phyloP scores from a whole-genome alignment of 192 early-diverging fungal species.

The Radiomyces spectabilis region DNA sequence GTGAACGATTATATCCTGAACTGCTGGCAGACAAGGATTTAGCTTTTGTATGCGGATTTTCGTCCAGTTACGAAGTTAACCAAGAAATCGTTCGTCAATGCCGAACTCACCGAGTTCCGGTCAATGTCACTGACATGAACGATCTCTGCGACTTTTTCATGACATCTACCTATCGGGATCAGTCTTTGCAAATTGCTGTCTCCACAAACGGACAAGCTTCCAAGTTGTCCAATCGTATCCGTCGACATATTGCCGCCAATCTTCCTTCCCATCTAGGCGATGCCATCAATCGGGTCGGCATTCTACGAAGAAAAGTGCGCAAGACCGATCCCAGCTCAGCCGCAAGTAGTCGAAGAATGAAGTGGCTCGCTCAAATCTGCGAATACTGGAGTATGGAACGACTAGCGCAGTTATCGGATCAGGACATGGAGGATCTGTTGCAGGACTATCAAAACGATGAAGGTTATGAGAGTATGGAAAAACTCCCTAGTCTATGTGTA shows the following conservation, averaged over 20 bases:
- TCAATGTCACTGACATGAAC: conserved; percentile 70
- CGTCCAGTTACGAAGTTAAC: conserved; percentile 17
- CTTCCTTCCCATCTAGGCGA: conserved; percentile 53
- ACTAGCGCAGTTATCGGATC: conserved; percentile 27
- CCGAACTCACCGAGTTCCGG: conserved; percentile 44
- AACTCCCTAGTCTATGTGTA: neutral
- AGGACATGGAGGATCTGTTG: conserved; percentile 40
- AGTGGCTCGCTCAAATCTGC: conserved; percentile 47
- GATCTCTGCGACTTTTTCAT: conserved; percentile 80
- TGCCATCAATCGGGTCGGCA: conserved; percentile 51
- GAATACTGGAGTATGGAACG: conserved; percentile 48
- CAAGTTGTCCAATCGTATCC: conserved; percentile 55
- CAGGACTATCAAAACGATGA: conserved; percentile 30
- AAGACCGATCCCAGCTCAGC: conserved; percentile 36
- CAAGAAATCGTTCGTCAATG: conserved; percentile 31
- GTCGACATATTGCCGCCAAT: conserved; percentile 49
- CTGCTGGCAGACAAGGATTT: conserved; percentile 32
- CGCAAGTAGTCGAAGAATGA: conserved; percentile 40
- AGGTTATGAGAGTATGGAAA: conserved; percentile 21
- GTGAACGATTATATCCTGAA: conserved; percentile 32
- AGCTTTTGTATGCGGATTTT: conserved; percentile 40
- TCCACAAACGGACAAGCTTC: conserved; percentile 72
- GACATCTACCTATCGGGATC: conserved; percentile 63
- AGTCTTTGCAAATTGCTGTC: conserved; percentile 68
- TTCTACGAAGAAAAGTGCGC: conserved; percentile 37